phyloP scores from a whole-genome alignment of 73 alveolate genomes.

The Effrenium voratum region DNA sequence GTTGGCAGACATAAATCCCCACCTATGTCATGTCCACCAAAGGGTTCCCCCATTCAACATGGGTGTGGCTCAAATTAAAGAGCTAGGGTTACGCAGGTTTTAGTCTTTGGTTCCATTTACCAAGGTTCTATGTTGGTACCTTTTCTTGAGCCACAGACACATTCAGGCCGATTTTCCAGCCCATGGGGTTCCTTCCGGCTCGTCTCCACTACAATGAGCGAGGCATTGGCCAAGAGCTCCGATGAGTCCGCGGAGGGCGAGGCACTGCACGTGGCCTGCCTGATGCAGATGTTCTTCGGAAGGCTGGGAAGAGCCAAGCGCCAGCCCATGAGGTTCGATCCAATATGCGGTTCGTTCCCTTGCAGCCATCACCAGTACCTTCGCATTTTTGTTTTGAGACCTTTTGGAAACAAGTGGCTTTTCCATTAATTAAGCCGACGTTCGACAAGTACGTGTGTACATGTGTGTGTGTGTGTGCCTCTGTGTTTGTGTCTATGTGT shows the following conservation, averaged over 20 bases:
- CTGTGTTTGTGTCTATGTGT: background rate
- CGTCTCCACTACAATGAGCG: background rate
- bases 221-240: slow-evolving; percentile 31
- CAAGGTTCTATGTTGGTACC: background rate
- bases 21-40: too few relatives aligned
- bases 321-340: background rate
- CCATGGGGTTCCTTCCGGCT: background rate
- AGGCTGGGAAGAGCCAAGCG: background rate
- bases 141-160: background rate
- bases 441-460: background rate
- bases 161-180: background rate
- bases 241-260: slow-evolving; percentile 55
- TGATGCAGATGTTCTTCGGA: slow-evolving; percentile 48
- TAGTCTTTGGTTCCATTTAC: background rate
- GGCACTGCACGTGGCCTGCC: slow-evolving; percentile 52
- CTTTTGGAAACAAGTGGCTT: background rate
- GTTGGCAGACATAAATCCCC: too few relatives aligned
- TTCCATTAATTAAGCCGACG: background rate
- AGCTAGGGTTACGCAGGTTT: background rate
- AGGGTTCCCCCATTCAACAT: too few relatives aligned
- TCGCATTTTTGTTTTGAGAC: background rate
- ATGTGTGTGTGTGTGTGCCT: background rate
- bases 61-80: background rate
- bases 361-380: background rate
- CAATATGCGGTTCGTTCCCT: background rate